phyloP scores from a whole-genome alignment of 2,329 filamentous ascomycete species.

The Scedosporium apiospermum region DNA sequence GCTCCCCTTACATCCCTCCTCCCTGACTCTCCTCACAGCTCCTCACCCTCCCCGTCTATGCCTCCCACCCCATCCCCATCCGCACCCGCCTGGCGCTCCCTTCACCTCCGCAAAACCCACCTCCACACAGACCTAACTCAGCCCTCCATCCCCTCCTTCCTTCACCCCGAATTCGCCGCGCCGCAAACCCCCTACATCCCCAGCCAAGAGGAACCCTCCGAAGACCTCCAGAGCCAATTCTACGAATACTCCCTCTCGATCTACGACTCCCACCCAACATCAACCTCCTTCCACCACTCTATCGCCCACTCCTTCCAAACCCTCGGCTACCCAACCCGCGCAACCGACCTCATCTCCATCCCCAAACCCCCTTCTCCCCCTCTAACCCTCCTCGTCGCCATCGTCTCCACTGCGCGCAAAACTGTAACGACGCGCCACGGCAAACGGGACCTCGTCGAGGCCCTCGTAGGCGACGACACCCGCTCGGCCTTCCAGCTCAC shows the following conservation, averaged over 20 bases:
- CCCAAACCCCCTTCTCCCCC: slow-evolving; percentile 62
- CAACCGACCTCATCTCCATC: slow-evolving; percentile 45
- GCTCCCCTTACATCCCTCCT: slow-evolving; percentile 27
- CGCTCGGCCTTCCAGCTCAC: slow-evolving; percentile 70
- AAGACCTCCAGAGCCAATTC: slow-evolving; percentile 49
- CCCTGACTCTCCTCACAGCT: slow-evolving; percentile 41
- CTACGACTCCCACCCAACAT: slow-evolving; percentile 9
- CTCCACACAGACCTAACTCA: slow-evolving; percentile 6
- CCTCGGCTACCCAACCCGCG: slow-evolving; percentile 11
- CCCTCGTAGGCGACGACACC: slow-evolving; percentile 80
- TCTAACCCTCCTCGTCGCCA: slow-evolving; percentile 68
- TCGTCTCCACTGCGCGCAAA: slow-evolving; percentile 62
- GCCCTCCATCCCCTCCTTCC: slow-evolving; percentile 34
- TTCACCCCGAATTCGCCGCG: slow-evolving; percentile 29
- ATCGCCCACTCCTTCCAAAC: slow-evolving; percentile 23
- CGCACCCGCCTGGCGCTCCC: slow-evolving; percentile 5
- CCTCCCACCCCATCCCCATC: background rate
- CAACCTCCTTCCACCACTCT: slow-evolving; percentile 26
- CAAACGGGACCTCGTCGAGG: slow-evolving; percentile 59
- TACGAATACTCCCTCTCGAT: slow-evolving; percentile 60
- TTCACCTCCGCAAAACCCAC: background rate
- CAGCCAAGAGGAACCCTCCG: slow-evolving; percentile 20
- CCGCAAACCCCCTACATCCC: slow-evolving; percentile 13
- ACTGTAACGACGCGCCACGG: slow-evolving; percentile 60
- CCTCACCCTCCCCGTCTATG: slow-evolving; percentile 14